Base-by-base conservation (phyloP, 2,329 filamentous ascomycete species). In the Fusarium sp. region DNA sequence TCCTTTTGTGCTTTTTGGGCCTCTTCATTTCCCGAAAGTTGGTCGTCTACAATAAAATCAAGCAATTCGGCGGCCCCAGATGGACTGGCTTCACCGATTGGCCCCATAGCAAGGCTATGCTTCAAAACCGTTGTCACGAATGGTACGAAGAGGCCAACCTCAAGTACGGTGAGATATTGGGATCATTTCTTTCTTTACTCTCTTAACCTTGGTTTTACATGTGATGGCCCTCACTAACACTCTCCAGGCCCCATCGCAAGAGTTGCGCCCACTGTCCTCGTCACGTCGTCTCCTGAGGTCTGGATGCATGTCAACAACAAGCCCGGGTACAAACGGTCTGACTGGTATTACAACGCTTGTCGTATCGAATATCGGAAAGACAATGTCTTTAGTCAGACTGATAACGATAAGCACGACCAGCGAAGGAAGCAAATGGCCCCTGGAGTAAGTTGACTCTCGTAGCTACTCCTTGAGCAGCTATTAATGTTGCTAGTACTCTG, bases 381-480 rank as follows among this genome's bases (percentile, higher is more conserved):
- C 74, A 89, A 88, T 64, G 82, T 90, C 37, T 89, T 91, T 68
- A 87, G 84, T 2, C 83, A 88, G 72, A 84, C 84, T 6, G 82
- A 90, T 67, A 87, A 85, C 48, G 83, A 82, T 6, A 83, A 84
- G 48, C 89, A 91, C 71, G 80, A 83, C 2, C 71, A 74, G 20
- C 76, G 86, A 39, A 82, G 86, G 23, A 86, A 85, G 73, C 87
- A 88, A 70, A 86, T 90, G 83, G 83, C 85, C 4, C 82, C 86
- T 2, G 89, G 87, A 1, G 88, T 87, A 81, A 68, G 83, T n/a
- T 27, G 4, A 6, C 35, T 30, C 25, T 14, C 9, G 5, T 16
- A 5, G 13, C 18, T 2, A 0, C 3, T 1, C 5, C 13, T 18
- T n/a, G 3, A 30, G 32, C 0, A 18, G 3, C 20, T 9, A n/a